Conservation (phyloP, 345 rosid species). For the Eucalyptus paniculata region DNA sequence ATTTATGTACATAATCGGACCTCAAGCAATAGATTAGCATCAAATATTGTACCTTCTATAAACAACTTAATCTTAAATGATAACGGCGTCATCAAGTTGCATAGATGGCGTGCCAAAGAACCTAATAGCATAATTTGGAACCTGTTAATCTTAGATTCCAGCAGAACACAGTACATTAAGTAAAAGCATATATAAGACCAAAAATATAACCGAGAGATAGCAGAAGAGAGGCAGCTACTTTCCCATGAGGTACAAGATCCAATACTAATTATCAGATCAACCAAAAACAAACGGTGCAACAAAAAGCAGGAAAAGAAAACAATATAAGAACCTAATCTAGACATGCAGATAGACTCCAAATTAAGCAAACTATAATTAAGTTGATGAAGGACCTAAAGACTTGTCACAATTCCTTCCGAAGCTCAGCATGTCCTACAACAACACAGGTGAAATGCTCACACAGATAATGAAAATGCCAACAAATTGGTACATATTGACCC, state of each 20-base stretch:
- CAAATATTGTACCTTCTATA: conserved; percentile 48
- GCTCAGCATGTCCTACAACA: not conserved
- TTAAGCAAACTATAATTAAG: not conserved
- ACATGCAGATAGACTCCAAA: not conserved
- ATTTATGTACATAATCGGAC: conserved; percentile 1
- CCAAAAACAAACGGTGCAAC: not conserved
- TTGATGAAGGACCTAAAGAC: not conserved
- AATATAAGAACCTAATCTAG: not conserved
- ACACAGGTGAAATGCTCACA: not conserved
- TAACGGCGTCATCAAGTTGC: conserved; percentile 61
- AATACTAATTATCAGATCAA: not conserved
- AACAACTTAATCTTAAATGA: conserved; percentile 55
- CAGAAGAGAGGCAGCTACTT: not conserved
- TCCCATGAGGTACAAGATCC: not conserved
- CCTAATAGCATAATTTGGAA: conserved; percentile 60
- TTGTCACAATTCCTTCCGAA: not conserved
- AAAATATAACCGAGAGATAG: not conserved
- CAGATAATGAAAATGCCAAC: not conserved
- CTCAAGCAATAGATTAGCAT: conserved; percentile 9
- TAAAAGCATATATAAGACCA: conserved; percentile 4
- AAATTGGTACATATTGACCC: not conserved
- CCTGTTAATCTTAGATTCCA: conserved; percentile 44
- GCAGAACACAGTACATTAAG: conserved; percentile 7
- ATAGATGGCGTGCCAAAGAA: conserved; percentile 54
- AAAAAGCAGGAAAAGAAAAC: not conserved